These are phyloP conservation scores for Rosa lucieae DNA, from an alignment of 306 rosid species.

Conservation along the genomic window DNA sequence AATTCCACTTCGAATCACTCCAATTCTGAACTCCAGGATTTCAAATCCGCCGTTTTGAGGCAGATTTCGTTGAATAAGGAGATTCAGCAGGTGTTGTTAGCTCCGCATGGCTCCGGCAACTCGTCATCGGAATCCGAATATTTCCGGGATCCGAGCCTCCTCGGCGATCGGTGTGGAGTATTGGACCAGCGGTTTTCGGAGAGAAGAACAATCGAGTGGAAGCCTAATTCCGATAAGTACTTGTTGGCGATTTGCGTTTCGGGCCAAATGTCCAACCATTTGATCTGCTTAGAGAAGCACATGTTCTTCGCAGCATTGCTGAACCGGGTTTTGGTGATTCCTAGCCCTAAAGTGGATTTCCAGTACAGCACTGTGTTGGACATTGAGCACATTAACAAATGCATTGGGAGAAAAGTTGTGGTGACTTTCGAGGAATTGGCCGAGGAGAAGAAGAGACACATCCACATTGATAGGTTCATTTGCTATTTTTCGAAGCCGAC, in stretches of 20 bases:
- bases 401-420: constrained; percentile 81
- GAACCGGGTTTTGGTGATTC: constrained; percentile 73
- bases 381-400: constrained; percentile 69
- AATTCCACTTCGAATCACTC: constrained; percentile 30
- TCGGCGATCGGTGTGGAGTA: constrained; percentile 56
- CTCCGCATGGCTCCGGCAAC: constrained; percentile 55
- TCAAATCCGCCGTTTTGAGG: constrained; percentile 53
- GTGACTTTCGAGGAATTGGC: constrained; percentile 73
- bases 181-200: constrained; percentile 58
- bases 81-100: constrained; percentile 66
- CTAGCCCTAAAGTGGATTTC: constrained; percentile 75
- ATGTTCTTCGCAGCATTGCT: constrained; percentile 93
- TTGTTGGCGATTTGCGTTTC: constrained; percentile 80
- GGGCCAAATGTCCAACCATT: constrained; percentile 93
- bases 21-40: constrained; percentile 34
- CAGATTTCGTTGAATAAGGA: constrained; percentile 71
- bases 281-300: constrained; percentile 95
- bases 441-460: constrained; percentile 54
- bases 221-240: constrained; percentile 62
- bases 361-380: constrained; percentile 73
- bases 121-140: constrained; percentile 30
- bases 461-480: constrained; percentile 66
- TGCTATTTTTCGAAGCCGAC: constrained; percentile 76
- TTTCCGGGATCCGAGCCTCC: constrained; percentile 38
- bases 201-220: constrained; percentile 79